phyloP scores from a whole-genome alignment of 805 yeast species.

The Ogataea thermomethanolica region DNA sequence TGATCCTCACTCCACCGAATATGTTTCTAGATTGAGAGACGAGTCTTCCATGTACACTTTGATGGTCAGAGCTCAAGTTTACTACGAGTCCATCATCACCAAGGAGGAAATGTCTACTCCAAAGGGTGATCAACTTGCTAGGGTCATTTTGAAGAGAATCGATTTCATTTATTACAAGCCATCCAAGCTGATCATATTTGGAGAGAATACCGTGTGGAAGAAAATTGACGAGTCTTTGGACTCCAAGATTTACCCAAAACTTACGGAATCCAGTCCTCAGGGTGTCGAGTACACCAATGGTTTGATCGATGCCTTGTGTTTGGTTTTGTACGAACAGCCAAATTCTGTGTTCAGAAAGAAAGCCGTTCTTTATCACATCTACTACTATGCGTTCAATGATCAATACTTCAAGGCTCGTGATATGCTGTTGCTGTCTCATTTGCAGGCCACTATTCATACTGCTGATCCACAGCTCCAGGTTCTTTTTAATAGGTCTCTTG shows the following conservation, averaged over 20 bases:
- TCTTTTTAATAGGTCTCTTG: conserved; percentile 90
- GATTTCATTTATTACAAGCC: conserved; percentile 95
- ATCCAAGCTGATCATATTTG: conserved; percentile 58
- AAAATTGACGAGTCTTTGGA: conserved; percentile 37
- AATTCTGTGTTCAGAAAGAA: conserved; percentile 71
- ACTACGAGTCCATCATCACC: conserved; percentile 65
- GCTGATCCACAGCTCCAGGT: conserved; percentile 88
- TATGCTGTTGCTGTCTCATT: conserved; percentile 79
- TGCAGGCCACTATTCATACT: conserved; percentile 76
- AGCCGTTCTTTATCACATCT: conserved; percentile 81
- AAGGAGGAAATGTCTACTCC: conserved; percentile 39
- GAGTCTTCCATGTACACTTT: conserved; percentile 73
- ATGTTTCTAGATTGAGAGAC: conserved; percentile 84
- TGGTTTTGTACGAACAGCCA: conserved; percentile 61
- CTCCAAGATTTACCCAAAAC: conserved; percentile 36
- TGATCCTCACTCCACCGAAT: conserved; percentile 95
- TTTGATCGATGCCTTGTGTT: conserved; percentile 62
- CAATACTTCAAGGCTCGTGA: conserved; percentile 83
- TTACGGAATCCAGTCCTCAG: conserved; percentile 25
- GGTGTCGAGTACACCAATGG: conserved; percentile 42
- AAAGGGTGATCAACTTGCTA: conserved; percentile 57
- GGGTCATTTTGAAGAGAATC: conserved; percentile 78
- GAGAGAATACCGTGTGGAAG: conserved; percentile 77
- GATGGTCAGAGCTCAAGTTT: conserved; percentile 80
- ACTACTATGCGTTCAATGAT: conserved; percentile 87